Evolutionary conservation across 2,329 filamentous ascomycete species (phyloP), one percentile per base, ranked within the genome.

Genomic region (Colletotrichum viniferum): DNA sequence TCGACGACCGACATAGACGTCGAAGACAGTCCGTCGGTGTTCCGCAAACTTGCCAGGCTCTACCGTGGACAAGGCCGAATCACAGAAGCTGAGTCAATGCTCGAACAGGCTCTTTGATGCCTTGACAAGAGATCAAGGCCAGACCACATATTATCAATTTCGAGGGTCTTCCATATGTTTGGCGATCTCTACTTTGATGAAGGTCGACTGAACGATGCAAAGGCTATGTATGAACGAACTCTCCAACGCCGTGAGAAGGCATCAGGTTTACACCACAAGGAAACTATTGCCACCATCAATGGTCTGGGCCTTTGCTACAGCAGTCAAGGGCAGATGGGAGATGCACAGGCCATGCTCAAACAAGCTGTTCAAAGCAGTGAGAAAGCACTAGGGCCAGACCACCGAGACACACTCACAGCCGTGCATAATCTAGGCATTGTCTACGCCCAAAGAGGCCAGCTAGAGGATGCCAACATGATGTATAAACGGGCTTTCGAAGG

Each of bases 181-280:
- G 81, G 77, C 5, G 16, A 4, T 18, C 74, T 83, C 61, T 83
- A 80, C 34, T 2, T 0, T 0, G 24, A 74, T 7, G 79, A 81
- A 24, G 71, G 26, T 32, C 43, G 60, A 58, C 38, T 77, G 32
- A 4, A 81, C 2, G 74, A 83, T 58, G 78, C 81, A 21, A 78
- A 84, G 77, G 69, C 72, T 2, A 83, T 83, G 79, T 83, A 79
- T 28, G 8, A 76, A 10, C 81, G 80, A 62, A 81, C 81, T 64
- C 77, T 83, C 2, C 69, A 79, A 78, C 79, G 80, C 60, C 77
- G 75, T 14, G 77, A 82, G 67, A 76, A 77, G 69, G 68, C 65
- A 48, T 21, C 70, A 1, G 77, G 78, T 8, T 71, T 71, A 36
- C 69, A 77, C 13, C 18, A 32, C 13, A 9, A n/a, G 18, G 8